These are phyloP conservation scores for Capillidium rhysosporum DNA, from an alignment of 371 early-diverging fungal genomes.

Conservation along the genomic window DNA sequence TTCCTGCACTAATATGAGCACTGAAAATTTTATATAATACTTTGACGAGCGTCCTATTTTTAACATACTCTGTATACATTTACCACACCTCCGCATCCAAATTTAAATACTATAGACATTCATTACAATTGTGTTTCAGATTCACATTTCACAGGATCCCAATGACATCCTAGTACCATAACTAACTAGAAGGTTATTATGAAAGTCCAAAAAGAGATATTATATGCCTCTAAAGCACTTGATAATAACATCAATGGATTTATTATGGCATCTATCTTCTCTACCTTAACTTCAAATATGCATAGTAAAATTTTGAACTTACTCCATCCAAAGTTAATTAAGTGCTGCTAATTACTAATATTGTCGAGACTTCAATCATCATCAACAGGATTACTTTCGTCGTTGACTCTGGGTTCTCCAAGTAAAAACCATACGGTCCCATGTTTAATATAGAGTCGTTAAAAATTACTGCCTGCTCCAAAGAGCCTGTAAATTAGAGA, in stretches of 20 bases:
- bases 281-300: conserved; percentile 80
- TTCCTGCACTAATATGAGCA: conserved; percentile 98
- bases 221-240: conserved; percentile 53
- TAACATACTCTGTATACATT: conserved; percentile 78
- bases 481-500: conserved; percentile 94
- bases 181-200: conserved; percentile 99
- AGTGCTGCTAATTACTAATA: conserved; percentile 98
- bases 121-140: conserved; percentile 85
- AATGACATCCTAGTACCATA: conserved; percentile 94
- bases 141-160: conserved; percentile 73
- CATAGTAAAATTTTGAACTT: conserved; percentile 90
- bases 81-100: conserved; percentile 93
- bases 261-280: conserved; percentile 87
- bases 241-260: conserved; percentile 83
- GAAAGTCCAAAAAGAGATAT: conserved; percentile 61
- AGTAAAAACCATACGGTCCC: conserved; percentile 88
- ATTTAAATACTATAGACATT: conserved; percentile 94
- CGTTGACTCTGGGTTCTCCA: conserved; percentile 86
- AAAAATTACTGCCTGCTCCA: conserved; percentile 82
- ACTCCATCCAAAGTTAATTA: conserved; percentile 88
- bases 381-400: conserved; percentile 79
- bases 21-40: conserved; percentile 85
- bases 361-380: conserved; percentile 98
- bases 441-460: conserved; percentile 91
- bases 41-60: conserved; percentile 94